These are phyloP conservation scores for Globisporangium alternatum DNA, from an alignment of 352 stramenopile genomes.

Conservation along the genomic window DNA sequence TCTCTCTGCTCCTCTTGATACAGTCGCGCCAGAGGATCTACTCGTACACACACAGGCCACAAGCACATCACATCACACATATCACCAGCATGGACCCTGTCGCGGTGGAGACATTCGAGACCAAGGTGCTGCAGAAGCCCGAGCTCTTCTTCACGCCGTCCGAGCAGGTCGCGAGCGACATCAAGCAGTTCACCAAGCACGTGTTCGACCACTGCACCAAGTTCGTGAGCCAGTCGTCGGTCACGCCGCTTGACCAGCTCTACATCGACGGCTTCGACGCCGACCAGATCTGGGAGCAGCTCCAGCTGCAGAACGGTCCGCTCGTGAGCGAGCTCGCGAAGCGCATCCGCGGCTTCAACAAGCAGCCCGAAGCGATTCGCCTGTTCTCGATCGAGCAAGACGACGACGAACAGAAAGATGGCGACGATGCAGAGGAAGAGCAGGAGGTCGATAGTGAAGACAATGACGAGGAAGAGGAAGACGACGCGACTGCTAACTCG, in stretches of 20 bases:
- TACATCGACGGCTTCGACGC: constrained; percentile 83
- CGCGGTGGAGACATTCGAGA: constrained; percentile 54
- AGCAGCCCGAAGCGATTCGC: constrained; percentile 50
- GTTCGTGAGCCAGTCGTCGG: constrained; percentile 43
- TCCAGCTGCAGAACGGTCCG: constrained; percentile 77
- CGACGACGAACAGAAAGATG: constrained; percentile 20
- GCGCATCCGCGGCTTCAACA: constrained; percentile 65
- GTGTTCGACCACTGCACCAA: constrained; percentile 71
- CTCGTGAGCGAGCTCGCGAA: constrained; percentile 66
- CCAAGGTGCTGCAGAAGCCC: constrained; percentile 66
- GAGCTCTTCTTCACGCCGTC: constrained; percentile 85
- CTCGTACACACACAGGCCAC: background rate
- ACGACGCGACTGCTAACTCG: constrained; percentile 3
- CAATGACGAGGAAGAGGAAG: constrained; percentile 21
- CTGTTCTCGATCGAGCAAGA: constrained; percentile 57
- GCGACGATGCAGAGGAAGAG: constrained; percentile 20
- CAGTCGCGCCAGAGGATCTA: background rate
- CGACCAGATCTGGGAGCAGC: constrained; percentile 85
- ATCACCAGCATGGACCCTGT: constrained; percentile 47
- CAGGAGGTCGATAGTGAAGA: constrained; percentile 16
- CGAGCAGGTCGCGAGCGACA: constrained; percentile 51
- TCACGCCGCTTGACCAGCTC: constrained; percentile 62
- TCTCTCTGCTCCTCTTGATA: background rate
- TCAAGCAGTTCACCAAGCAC: constrained; percentile 79
- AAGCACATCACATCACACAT: background rate